Percentiles rank a stretch among this genome's conserved stretches.
Conservation (phyloP, 1,284 basidiomycete genomes). For the Boletellus deceptivus region DNA sequence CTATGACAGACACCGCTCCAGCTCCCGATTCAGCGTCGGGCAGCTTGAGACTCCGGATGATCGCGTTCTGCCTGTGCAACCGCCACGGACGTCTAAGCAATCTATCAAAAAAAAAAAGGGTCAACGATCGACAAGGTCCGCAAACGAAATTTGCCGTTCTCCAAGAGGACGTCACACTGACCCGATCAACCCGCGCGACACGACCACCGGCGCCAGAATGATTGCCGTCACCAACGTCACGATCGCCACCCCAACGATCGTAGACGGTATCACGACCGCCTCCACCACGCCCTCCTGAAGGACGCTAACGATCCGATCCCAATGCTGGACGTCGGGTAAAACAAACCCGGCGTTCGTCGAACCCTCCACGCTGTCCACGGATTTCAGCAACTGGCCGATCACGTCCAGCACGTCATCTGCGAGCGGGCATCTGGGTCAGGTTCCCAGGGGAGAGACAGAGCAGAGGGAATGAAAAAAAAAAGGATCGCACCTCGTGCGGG, state of each 20-base stretch:
- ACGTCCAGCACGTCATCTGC: slow-evolving; percentile 16
- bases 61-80: slow-evolving; percentile 8
- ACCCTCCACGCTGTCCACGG: slow-evolving; percentile 12
- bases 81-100: slow-evolving; percentile 6
- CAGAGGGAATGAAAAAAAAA: background rate
- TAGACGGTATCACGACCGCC: slow-evolving; percentile 6
- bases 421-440: background rate
- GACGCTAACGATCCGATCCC: slow-evolving; percentile 6
- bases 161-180: background rate
- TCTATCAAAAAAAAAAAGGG: background rate
- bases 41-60: slow-evolving; percentile 8
- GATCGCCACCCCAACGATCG: background rate
- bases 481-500: slow-evolving; percentile 9
- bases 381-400: slow-evolving; percentile 10
- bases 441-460: too few relatives aligned
- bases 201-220: slow-evolving; percentile 1
- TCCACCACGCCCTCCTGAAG: slow-evolving; percentile 5
- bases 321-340: slow-evolving; percentile 10
- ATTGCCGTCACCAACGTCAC: slow-evolving; percentile 4
- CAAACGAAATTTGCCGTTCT: background rate
- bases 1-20: too few relatives aligned
- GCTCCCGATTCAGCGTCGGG: slow-evolving; percentile 11
- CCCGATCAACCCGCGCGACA: slow-evolving; percentile 5
- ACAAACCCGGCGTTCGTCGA: slow-evolving; percentile 9
- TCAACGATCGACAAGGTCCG: background rate